These are phyloP conservation scores for Urtica urens DNA, from an alignment of 306 rosid species.

Conservation along the genomic window DNA sequence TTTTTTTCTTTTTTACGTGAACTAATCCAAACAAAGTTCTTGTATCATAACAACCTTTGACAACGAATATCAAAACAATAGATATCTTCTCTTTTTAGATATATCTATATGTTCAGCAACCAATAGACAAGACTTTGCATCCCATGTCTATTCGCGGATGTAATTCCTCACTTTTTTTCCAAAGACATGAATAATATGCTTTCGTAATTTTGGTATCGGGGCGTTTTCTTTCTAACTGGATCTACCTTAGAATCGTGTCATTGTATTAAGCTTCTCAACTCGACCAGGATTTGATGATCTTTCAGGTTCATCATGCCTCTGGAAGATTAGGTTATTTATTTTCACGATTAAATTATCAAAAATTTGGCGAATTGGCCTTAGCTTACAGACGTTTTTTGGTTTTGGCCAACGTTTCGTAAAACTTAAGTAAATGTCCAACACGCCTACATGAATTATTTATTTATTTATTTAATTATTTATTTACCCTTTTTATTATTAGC, in stretches of 20 bases:
- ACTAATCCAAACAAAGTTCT: neutral
- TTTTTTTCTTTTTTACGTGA: neutral
- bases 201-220: neutral
- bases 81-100: neutral
- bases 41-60: neutral
- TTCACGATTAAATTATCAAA: too few relatives aligned
- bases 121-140: neutral
- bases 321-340: too few relatives aligned
- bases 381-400: too few relatives aligned
- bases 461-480: too few relatives aligned
- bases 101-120: neutral
- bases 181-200: neutral
- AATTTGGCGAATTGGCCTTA: too few relatives aligned
- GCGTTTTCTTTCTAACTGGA: neutral
- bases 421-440: too few relatives aligned
- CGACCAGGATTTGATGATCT: too few relatives aligned
- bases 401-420: too few relatives aligned
- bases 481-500: too few relatives aligned
- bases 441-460: too few relatives aligned
- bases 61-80: neutral
- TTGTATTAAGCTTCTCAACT: neutral
- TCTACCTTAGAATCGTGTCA: neutral
- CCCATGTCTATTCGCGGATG: neutral
- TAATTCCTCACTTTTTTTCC: neutral
- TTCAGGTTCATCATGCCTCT: too few relatives aligned